Evolutionary conservation across 2,329 filamentous ascomycete genomes (phyloP).

Genomic region (Cercospora zeina): DNA sequence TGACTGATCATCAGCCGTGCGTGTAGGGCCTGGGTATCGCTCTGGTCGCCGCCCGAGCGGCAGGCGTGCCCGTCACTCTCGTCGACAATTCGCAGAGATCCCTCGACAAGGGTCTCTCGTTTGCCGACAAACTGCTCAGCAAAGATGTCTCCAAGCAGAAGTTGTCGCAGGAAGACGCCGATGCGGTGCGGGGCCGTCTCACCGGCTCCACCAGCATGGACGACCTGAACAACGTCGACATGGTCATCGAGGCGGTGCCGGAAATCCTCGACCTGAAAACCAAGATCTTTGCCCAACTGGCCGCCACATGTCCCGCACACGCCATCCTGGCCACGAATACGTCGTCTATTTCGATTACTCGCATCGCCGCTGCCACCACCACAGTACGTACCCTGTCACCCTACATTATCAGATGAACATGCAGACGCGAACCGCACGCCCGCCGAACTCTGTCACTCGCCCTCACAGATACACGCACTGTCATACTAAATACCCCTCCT

Average conservation of each 20-base stretch:
- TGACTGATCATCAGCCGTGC: slow-evolving; percentile 26
- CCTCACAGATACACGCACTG: neutral
- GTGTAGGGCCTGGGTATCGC: slow-evolving; percentile 88
- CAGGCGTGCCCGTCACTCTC: slow-evolving; percentile 78
- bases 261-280: slow-evolving; percentile 78
- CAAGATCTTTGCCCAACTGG: slow-evolving; percentile 80
- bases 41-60: slow-evolving; percentile 83
- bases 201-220: slow-evolving; percentile 71
- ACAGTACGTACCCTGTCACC: slow-evolving; percentile 43
- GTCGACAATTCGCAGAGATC: slow-evolving; percentile 83
- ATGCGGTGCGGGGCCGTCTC: slow-evolving; percentile 69
- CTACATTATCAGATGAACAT: slow-evolving; percentile 16
- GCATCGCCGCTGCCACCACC: slow-evolving; percentile 80
- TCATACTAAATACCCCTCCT: slow-evolving; percentile 24
- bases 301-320: slow-evolving; percentile 76
- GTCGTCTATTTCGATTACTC: slow-evolving; percentile 96
- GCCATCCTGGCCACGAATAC: slow-evolving; percentile 96
- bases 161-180: slow-evolving; percentile 78
- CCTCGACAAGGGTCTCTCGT: slow-evolving; percentile 83
- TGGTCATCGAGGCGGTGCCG: slow-evolving; percentile 96
- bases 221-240: slow-evolving; percentile 79
- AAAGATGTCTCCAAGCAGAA: slow-evolving; percentile 90
- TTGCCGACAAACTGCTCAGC: slow-evolving; percentile 89
- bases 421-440: neutral
- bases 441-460: neutral